Percentiles rank a stretch among this genome's conserved stretches.
phyloP scores from a whole-genome alignment of 1,139 yeast genomes.

The Wickerhamomyces sp. region DNA sequence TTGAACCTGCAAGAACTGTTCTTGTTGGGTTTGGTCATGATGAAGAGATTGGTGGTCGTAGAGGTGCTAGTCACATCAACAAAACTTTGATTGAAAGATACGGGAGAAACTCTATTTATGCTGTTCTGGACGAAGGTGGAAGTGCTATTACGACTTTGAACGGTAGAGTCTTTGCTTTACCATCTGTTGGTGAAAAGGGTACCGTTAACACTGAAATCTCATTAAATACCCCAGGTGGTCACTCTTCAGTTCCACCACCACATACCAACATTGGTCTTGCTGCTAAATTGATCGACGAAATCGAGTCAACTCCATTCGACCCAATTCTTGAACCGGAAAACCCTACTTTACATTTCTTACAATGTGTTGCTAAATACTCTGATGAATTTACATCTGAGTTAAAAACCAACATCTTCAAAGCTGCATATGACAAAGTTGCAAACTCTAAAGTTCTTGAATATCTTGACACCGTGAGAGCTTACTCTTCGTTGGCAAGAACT shows the following conservation, averaged over 20 bases:
- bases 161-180: slow-evolving; percentile 47
- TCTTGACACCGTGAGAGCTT: slow-evolving; percentile 21
- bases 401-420: slow-evolving; percentile 19
- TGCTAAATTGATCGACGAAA: slow-evolving; percentile 40
- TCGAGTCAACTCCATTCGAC: slow-evolving; percentile 47
- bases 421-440: slow-evolving; percentile 20
- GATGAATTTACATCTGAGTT: slow-evolving; percentile 21
- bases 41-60: slow-evolving; percentile 61
- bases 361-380: slow-evolving; percentile 43
- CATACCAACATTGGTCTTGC: slow-evolving; percentile 67
- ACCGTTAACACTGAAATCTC: slow-evolving; percentile 44
- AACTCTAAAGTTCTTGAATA: slow-evolving; percentile 35
- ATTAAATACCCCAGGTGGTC: slow-evolving; percentile 62
- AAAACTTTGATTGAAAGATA: slow-evolving; percentile 40
- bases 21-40: slow-evolving; percentile 65
- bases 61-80: slow-evolving; percentile 48
- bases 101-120: slow-evolving; percentile 51
- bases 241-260: slow-evolving; percentile 66
- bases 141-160: slow-evolving; percentile 32
- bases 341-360: slow-evolving; percentile 42
- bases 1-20: slow-evolving; percentile 49
- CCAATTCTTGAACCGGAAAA: slow-evolving; percentile 40
- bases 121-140: slow-evolving; percentile 63
- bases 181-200: slow-evolving; percentile 68
- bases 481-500: slow-evolving; percentile 43